Evolutionary conservation across 140 eudicot genomes (phyloP).

Genomic region (Stevia rebaudiana): DNA sequence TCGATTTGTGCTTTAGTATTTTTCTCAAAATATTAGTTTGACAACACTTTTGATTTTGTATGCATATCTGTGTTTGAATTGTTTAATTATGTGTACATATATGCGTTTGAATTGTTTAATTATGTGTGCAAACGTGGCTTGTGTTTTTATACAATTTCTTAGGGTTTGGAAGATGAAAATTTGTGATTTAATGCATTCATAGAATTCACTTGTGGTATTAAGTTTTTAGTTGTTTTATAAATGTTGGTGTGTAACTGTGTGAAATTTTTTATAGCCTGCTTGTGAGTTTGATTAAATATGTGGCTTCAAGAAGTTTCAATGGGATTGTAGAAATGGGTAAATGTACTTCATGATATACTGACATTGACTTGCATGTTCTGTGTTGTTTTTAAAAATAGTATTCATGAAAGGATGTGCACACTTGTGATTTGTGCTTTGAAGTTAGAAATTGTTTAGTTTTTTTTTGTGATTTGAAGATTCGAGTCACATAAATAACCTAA

Average conservation of each 20-base stretch:
- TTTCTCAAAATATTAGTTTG: not conserved
- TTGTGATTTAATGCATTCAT: not conserved
- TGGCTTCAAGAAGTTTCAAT: not conserved
- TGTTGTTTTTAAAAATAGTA: too few species aligned
- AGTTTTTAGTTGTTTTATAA: not conserved
- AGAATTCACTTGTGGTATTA: not conserved
- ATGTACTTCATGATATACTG: too few species aligned
- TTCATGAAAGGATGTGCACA: not conserved
- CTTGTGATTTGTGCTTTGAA: slow-evolving; percentile 7
- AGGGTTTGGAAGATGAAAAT: not conserved
- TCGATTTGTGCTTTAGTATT: not conserved
- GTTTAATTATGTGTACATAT: not conserved
- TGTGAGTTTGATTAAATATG: slow-evolving; percentile 9
- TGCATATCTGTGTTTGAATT: not conserved
- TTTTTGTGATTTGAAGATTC: not conserved
- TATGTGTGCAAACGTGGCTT: not conserved
- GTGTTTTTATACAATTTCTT: not conserved
- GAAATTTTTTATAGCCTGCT: not conserved
- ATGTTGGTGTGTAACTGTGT: not conserved
- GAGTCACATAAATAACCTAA: not conserved
- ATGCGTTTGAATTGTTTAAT: not conserved
- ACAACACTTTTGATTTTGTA: not conserved
- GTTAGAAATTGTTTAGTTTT: not conserved
- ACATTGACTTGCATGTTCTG: too few species aligned
- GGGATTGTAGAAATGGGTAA: too few species aligned